Evolutionary conservation across 2,329 filamentous ascomycete genomes (phyloP).

Genomic region (Stagonosporopsis rhizophila): DNA sequence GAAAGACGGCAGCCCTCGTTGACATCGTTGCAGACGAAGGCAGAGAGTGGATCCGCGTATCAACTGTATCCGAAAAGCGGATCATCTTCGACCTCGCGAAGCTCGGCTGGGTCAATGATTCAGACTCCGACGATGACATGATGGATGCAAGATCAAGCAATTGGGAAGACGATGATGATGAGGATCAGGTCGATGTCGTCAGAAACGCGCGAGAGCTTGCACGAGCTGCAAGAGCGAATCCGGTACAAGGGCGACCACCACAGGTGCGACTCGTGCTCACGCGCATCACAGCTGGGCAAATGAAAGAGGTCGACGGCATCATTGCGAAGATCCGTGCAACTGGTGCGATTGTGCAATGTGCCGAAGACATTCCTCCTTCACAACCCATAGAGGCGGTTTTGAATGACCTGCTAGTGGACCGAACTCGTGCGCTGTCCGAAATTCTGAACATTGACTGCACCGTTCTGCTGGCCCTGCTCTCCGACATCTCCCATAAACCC

Average conservation of each 20-base stretch:
- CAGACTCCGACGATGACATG: conserved; percentile 55
- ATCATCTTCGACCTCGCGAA: conserved; percentile 73
- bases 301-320: conserved; percentile 63
- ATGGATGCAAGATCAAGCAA: conserved; percentile 18
- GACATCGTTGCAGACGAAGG: conserved; percentile 71
- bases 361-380: conserved; percentile 34
- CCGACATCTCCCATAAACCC: conserved; percentile 71
- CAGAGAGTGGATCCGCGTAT: conserved; percentile 72
- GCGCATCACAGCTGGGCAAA: conserved; percentile 60
- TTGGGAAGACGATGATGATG: conserved; percentile 59
- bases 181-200: conserved; percentile 63
- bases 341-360: conserved; percentile 51
- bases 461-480: conserved; percentile 74
- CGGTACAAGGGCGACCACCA: conserved; percentile 67
- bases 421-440: conserved; percentile 49
- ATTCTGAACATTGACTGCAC: conserved; percentile 71
- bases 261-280: conserved; percentile 67
- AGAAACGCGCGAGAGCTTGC: conserved; percentile 66
- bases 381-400: conserved; percentile 36
- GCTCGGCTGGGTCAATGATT: conserved; percentile 64
- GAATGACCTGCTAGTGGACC: conserved; percentile 48
- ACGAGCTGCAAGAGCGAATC: conserved; percentile 62
- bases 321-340: conserved; percentile 62
- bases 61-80: conserved; percentile 68
- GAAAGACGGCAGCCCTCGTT: conserved; percentile 63